Conservation (phyloP, 106 monocot genomes). For the Chionographis japonica region DNA sequence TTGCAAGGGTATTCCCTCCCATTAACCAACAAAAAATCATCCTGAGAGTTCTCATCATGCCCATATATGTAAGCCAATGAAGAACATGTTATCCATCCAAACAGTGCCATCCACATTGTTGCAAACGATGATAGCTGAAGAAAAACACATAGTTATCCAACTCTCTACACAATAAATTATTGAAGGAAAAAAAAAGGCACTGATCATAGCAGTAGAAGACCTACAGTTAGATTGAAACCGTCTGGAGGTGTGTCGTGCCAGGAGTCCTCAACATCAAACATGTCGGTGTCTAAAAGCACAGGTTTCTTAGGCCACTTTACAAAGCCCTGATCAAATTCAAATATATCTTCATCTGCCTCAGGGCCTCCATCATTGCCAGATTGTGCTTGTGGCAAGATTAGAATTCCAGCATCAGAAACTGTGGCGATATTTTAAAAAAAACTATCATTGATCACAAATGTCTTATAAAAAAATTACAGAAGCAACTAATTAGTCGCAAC, state of each 20-base stretch:
- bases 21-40: constrained; percentile 64
- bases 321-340: constrained; percentile 37
- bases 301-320: constrained; percentile 93
- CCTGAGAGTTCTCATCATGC: constrained; percentile 32
- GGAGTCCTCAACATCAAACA: constrained; percentile 84
- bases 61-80: constrained; percentile 79
- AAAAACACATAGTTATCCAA: constrained; percentile 6
- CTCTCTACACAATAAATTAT: neutral
- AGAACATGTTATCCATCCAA: constrained; percentile 83
- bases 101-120: constrained; percentile 86
- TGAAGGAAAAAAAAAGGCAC: neutral
- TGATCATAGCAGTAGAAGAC: neutral
- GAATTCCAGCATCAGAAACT: constrained; percentile 72
- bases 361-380: constrained; percentile 11
- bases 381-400: constrained; percentile 52
- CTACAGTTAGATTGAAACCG: constrained; percentile 71
- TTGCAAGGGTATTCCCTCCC: constrained; percentile 71
- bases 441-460: neutral
- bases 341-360: constrained; percentile 30
- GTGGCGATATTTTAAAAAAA: constrained; percentile 2
- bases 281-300: constrained; percentile 82
- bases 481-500: too few relatives aligned
- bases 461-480: neutral
- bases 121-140: constrained; percentile 85
- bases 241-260: constrained; percentile 96